Evolutionary conservation across 495 filamentous ascomycete genomes (phyloP), one percentile per base, ranked within the genome.

Genomic region (Xylaria curta): DNA sequence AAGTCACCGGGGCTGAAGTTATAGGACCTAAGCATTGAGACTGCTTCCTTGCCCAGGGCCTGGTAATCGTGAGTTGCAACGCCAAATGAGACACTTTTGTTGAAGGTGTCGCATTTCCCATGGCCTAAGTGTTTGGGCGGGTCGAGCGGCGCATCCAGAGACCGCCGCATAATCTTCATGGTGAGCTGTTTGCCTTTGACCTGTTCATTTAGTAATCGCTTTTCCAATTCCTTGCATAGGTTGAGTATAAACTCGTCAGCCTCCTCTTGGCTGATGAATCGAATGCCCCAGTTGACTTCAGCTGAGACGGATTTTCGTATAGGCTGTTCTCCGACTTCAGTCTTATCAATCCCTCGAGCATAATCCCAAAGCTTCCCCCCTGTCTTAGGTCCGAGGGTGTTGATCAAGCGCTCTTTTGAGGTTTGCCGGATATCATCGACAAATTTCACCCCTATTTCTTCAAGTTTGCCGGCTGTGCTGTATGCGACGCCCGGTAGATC

Each of bases 211-310:
- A 93, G 81, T 33, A 99, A 83, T 24, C 94, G 87, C 40, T 91
- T 90, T 73, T 93, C 89, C 26, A 98, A 81, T 76, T 98, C 96
- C 60, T 91, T 90, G 72, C 91, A 94, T 3, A 99, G 81, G 71
- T 92, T 94, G 64, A 87, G 85, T 36, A 98, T 85, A 76, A 99
- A 99, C 65, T 94, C 91, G 54, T 98, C 96, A 0, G 93, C 94
- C 79, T 99, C 95, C 8, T 88, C 88, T 71, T 97, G 93, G 59
- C 87, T 96, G 67, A 93, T 89, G 75, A 99, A 99, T 38, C 96
- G 90, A 65, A 99, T 96, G 3, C 96, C 96, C 97, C 97, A 99
- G 75, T 97, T 99, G 70, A 99, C 93, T 72, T 98, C 95, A 0
- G 95, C 95, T 1, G 95, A 97, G 15, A 98, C 93, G 0, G 95